Evolutionary conservation across 129 eudicot genomes (phyloP), one percentile per base, ranked within the genome.

Genomic region (Helianthus tuberosus): DNA sequence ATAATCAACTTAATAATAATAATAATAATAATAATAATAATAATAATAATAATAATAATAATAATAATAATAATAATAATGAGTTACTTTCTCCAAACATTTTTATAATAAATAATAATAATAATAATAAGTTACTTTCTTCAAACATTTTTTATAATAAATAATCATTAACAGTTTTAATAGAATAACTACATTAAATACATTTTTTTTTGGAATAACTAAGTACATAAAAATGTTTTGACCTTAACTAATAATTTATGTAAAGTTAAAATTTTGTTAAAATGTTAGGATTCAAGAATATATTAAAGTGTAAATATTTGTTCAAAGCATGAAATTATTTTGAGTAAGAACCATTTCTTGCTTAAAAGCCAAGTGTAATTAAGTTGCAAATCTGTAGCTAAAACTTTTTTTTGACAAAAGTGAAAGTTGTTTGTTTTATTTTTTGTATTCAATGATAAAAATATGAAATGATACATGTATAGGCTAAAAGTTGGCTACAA

Each of bases 311-410:
- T 53, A 5, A 52, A 53, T 53, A 8, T 53, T 53, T 53, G 10
- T 25, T 53, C 59, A 53, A 53, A 53, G 59, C 27, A 53, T 53
- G 25, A 53, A n/a, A 53, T 53, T 53, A 5, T 55, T 13, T 55
- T 55, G 25, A 55, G 35, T 8, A 17, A 17, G 6, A 17, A 55
- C 59, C 7, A n/a, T 15, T 20, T 9, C 16, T 55, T 55, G 62
- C 62, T 55, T 55, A 55, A 55, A 17, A 55, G 62, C 32, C 62
- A 55, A 16, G 35, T 55, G 35, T 55, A 20, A 55, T 29, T 55
- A 20, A 55, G 62, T 20, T 55, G 62, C 23, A 55, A 55, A 8
- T 3, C 3, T 55, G 62, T 55, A 32, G 36, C 62, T 55, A 20
- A 55, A 17, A 55, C 10, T 43, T 43, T 43, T 39, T 43, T 9